Conservation (phyloP, 345 rosid genomes). For the Anacardium occidentale region DNA sequence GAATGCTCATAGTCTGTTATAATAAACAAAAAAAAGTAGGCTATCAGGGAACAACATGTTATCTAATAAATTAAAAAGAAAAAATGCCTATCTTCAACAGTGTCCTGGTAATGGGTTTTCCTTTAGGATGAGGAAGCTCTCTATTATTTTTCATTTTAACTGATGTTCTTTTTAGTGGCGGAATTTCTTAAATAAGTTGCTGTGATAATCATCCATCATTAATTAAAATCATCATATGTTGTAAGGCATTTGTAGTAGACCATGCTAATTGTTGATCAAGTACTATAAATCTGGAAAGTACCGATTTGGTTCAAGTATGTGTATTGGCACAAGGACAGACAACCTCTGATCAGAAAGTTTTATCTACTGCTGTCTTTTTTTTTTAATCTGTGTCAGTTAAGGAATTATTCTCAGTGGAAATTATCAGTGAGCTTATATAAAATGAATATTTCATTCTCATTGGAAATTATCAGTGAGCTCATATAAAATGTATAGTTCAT, state of each 20-base stretch:
- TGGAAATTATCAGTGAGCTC: not conserved
- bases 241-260: not conserved
- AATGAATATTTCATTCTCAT: not conserved
- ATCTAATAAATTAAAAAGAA: no score
- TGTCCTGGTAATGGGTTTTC: no score
- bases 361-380: no score
- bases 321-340: not conserved
- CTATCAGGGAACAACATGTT: not conserved
- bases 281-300: not conserved
- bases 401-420: not conserved
- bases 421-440: not conserved
- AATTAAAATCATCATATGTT: not conserved
- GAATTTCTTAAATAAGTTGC: not conserved
- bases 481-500: not conserved
- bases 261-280: not conserved
- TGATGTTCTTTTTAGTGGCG: no score
- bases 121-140: not conserved
- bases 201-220: not conserved
- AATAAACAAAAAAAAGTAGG: not conserved
- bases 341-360: not conserved
- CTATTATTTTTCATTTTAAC: not conserved
- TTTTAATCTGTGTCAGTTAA: not conserved
- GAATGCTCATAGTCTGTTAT: no score
- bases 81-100: no score
- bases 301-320: not conserved